Evolutionary conservation across 352 stramenopile species (phyloP).

Genomic region (Globisporangium emineosum): DNA sequence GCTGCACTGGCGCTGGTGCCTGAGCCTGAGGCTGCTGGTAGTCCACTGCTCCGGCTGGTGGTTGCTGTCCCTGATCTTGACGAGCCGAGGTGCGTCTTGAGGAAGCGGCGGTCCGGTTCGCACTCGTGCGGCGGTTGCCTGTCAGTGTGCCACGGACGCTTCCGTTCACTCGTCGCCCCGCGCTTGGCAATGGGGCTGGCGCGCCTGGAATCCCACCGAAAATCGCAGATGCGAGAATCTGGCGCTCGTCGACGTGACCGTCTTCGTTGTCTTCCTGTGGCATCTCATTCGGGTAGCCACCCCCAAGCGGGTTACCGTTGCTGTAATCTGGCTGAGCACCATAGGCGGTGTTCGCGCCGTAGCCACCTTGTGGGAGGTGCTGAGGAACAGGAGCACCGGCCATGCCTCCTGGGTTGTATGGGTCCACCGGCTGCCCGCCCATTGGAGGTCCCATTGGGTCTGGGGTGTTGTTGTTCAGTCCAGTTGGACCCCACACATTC

Average conservation of each 20-base stretch:
- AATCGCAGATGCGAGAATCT: conserved; percentile 92
- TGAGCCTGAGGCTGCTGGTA: conserved; percentile 26
- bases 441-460: conserved; percentile 11
- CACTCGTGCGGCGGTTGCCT: conserved; percentile 32
- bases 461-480: conserved; percentile 41
- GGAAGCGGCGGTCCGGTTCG: conserved; percentile 20
- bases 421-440: conserved; percentile 14
- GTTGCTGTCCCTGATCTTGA: conserved; percentile 40
- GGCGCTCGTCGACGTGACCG: conserved; percentile 62
- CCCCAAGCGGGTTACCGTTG: conserved; percentile 16
- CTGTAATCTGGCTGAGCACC: conserved; percentile 11
- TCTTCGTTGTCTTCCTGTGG: conserved; percentile 51
- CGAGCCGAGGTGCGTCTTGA: conserved; percentile 32
- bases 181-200: conserved; percentile 38
- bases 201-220: conserved; percentile 94
- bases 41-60: conserved; percentile 9
- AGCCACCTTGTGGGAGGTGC: conserved; percentile 20
- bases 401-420: conserved; percentile 34
- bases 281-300: conserved; percentile 39
- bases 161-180: conserved; percentile 35
- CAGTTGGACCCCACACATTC: conserved; percentile 85
- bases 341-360: conserved; percentile 14
- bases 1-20: conserved; percentile 22
- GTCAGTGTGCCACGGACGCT: conserved; percentile 19
- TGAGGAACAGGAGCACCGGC: conserved; percentile 7